phyloP scores from a whole-genome alignment of 192 early-diverging fungal genomes.

The Linnemannia zychae region DNA sequence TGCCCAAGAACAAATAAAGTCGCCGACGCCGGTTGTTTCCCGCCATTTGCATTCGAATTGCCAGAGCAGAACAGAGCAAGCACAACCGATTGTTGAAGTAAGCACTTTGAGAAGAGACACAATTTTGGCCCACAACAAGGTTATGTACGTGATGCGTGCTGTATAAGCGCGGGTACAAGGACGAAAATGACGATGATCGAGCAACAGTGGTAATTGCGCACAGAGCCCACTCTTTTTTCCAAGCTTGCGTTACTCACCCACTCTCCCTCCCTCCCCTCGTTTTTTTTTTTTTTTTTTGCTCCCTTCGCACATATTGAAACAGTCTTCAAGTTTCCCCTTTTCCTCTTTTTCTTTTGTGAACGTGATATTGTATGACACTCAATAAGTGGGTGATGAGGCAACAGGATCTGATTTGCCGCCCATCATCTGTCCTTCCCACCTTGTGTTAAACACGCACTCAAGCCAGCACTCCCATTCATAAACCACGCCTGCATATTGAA shows the following conservation, averaged over 20 bases:
- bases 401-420: not conserved
- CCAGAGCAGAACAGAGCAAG: not conserved
- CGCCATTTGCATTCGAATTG: not conserved
- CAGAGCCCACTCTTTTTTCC: not conserved
- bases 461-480: too few relatives aligned
- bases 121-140: not conserved
- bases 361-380: not conserved
- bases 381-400: constrained; percentile 1
- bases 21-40: not conserved
- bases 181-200: not conserved
- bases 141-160: not conserved
- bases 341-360: not conserved
- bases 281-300: not conserved
- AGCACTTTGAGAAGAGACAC: not conserved
- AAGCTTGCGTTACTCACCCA: not conserved
- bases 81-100: not conserved
- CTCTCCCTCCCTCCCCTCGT: not conserved
- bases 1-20: not conserved
- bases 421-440: not conserved
- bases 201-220: constrained; percentile 3
- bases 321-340: not conserved
- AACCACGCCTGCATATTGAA: not conserved
- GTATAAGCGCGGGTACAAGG: not conserved
- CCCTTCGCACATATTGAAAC: not conserved
- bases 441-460: not conserved